Evolutionary conservation across 2,329 filamentous ascomycete species (phyloP).

Genomic region (Pseudogymnoascus sp.): DNA sequence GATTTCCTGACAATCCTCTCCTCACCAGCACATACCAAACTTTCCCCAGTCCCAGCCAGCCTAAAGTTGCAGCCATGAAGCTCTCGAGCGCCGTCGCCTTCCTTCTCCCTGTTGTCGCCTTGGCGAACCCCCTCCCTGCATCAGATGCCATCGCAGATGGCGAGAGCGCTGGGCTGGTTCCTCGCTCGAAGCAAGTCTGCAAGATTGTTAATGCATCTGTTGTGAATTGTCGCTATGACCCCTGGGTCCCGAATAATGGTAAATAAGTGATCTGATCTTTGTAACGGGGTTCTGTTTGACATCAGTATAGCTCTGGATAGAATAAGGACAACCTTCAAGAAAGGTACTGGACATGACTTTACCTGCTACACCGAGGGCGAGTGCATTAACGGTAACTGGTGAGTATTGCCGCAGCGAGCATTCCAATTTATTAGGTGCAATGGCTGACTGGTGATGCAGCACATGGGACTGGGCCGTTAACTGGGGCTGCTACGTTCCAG

Average conservation of each 20-base stretch:
- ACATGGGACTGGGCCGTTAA: not conserved
- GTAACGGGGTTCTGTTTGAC: not conserved
- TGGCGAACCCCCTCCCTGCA: not conserved
- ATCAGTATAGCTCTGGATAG: not conserved
- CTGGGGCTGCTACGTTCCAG: not conserved
- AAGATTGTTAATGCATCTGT: not conserved
- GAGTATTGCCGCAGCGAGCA: not conserved
- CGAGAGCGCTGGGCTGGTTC: not conserved
- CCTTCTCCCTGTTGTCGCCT: not conserved
- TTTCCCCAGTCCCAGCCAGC: not conserved
- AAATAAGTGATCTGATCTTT: not conserved
- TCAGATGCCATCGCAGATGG: not conserved
- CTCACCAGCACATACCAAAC: not conserved
- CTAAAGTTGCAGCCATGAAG: not conserved
- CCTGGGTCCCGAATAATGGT: not conserved
- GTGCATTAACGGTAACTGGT: not conserved
- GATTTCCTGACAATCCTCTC: not conserved
- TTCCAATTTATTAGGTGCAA: not conserved
- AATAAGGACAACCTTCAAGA: not conserved
- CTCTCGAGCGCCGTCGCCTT: not conserved
- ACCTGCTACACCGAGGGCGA: not conserved
- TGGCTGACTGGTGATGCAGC: not conserved
- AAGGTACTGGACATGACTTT: not conserved
- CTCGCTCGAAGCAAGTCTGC: not conserved
- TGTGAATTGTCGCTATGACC: not conserved